Evolutionary conservation across 2,329 filamentous ascomycete genomes (phyloP), one percentile per base, ranked within the genome.

Genomic region (Pseudocercospora musae): DNA sequence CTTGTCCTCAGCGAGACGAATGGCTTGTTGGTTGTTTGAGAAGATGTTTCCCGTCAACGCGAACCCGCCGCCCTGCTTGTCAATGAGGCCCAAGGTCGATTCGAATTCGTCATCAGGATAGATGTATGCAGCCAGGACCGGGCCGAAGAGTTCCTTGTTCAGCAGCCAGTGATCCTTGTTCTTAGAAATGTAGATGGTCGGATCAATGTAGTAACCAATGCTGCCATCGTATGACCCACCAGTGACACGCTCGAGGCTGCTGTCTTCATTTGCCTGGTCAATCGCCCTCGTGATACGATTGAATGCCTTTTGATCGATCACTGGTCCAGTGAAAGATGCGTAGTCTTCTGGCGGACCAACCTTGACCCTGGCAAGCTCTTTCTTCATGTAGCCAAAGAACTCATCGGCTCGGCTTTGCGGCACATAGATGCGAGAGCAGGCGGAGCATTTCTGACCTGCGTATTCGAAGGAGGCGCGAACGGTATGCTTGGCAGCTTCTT

Each of bases 371-470:
- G 85, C 80, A 10, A 87, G 87, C 77, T 93, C 88, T 15, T 81
- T 75, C 9, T 87, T 81, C 5, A 96, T 78, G 62, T 83, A 81
- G 68, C 85, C 77, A 72, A 86, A 84, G 79, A 94, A 91, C 65
- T 87, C 79, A 5, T 88, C 83, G 84, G 89, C 92, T 54, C 89
- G 76, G 1, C 89, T 92, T 71, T 85, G 82, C 33, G 91, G 86
- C 1, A 94, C 85, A 77, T 96, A 96, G 57, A 86, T 79, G 25
- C 91, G 86, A 33, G 90, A 94, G 29, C 89, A 91, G 63, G 91
- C 91, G 71, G 88, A 92, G 83, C 91, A 96, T 78, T 96, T 96
- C 77, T 96, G 91, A 58, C 91, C 91, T 74, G 94, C 90, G 81
- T 87, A 96, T 77, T 96, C 92, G 73, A 96, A 96, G 1, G 91